Conservation (phyloP, 176 grass and related monocot genomes). For the maize (Zea mays) region DNA sequence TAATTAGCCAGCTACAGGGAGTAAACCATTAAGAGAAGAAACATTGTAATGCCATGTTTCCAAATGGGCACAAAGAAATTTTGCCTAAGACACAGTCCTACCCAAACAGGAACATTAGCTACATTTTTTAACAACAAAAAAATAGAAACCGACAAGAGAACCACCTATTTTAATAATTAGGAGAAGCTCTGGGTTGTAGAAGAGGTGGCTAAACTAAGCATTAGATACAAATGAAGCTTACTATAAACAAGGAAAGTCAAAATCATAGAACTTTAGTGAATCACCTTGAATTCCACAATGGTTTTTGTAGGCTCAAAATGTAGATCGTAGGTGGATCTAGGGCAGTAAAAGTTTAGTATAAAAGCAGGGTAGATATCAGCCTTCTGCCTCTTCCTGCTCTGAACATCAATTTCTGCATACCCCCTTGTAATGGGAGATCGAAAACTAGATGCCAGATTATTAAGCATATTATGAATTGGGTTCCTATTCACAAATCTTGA, state of each 20-base stretch:
- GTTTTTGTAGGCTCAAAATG: conserved; percentile 91
- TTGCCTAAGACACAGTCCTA: conserved; percentile 4
- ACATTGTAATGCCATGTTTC: not conserved
- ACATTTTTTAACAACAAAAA: not conserved
- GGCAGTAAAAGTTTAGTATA: conserved; percentile 79
- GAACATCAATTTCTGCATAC: conserved; percentile 48
- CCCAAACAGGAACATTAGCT: not conserved
- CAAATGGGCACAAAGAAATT: conserved; percentile 15
- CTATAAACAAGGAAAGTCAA: conserved; percentile 20
- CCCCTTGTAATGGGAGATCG: conserved; percentile 42
- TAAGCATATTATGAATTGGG: conserved; percentile 81
- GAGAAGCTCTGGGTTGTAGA: not conserved
- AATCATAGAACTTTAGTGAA: conserved; percentile 23
- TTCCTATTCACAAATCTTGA: conserved; percentile 79
- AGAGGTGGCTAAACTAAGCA: not conserved
- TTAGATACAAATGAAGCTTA: conserved; percentile 31
- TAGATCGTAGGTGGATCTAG: conserved; percentile 72
- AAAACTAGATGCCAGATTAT: conserved; percentile 69
- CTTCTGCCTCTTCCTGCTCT: conserved; percentile 68
- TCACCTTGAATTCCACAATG: conserved; percentile 91
- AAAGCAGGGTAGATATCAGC: conserved; percentile 63
- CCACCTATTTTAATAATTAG: not conserved
- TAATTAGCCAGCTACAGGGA: conserved; percentile 28
- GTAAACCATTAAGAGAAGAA: not conserved
- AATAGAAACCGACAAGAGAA: not conserved